These are phyloP conservation scores for Boletus tylopilopsis DNA, from an alignment of 768 basidiomycete genomes.

Conservation along the genomic window DNA sequence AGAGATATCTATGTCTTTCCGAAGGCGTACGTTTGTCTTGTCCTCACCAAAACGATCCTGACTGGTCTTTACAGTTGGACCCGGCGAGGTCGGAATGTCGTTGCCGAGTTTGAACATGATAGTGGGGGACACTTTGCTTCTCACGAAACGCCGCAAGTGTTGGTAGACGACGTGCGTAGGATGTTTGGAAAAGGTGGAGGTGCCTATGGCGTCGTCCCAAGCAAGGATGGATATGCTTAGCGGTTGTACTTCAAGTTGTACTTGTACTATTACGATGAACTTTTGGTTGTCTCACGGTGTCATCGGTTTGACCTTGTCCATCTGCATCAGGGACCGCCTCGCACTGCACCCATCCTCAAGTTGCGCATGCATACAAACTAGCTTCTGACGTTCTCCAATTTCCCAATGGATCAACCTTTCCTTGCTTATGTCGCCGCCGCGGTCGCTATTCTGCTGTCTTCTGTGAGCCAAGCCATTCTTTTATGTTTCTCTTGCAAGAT, in stretches of 20 bases:
- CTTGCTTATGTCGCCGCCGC: constrained; percentile 22
- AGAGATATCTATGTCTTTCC: constrained; percentile 40
- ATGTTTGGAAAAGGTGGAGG: constrained; percentile 56
- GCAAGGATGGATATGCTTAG: constrained; percentile 39
- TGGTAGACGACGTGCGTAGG: constrained; percentile 48
- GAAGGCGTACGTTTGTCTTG: constrained; percentile 31
- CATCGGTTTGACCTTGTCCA: background rate
- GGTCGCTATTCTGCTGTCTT: constrained; percentile 20
- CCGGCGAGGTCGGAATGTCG: constrained; percentile 33
- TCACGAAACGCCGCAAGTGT: constrained; percentile 43
- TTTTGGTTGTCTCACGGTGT: background rate
- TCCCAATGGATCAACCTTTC: constrained; percentile 23
- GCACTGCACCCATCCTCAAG: background rate
- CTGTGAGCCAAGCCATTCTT: constrained; percentile 23
- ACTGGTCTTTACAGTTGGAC: constrained; percentile 38
- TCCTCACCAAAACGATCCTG: background rate
- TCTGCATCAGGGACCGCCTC: no score
- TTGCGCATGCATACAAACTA: no score
- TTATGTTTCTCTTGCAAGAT: constrained; percentile 37
- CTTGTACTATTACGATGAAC: no score
- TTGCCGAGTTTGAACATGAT: constrained; percentile 47
- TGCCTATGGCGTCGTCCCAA: constrained; percentile 45
- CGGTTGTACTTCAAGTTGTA: background rate
- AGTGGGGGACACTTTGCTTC: constrained; percentile 60
- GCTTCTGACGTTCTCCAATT: background rate